Percentiles rank a stretch among this genome's conserved stretches.
phyloP scores from a whole-genome alignment of 2,329 filamentous ascomycete genomes.

The Penicillium sp. region DNA sequence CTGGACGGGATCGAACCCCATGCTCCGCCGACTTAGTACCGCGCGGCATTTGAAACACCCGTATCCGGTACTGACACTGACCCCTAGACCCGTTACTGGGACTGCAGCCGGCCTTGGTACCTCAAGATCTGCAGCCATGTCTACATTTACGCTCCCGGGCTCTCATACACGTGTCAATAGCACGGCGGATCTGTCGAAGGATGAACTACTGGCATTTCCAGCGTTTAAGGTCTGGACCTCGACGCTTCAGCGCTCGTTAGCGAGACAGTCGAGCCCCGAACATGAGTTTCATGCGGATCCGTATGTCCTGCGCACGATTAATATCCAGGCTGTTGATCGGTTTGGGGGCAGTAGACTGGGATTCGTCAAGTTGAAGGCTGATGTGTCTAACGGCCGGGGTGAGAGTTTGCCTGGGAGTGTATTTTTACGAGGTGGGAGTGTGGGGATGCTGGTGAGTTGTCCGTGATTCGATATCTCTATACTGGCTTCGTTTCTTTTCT shows the following conservation, averaged over 20 bases:
- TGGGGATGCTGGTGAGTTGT: conserved; percentile 54
- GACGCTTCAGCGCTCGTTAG: conserved; percentile 51
- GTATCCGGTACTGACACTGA: background rate
- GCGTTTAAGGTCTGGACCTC: conserved; percentile 58
- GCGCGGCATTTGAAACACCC: background rate
- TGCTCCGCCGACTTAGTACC: background rate
- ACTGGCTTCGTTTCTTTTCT: background rate
- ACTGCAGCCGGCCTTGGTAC: background rate
- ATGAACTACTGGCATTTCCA: conserved; percentile 51
- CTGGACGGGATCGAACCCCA: background rate
- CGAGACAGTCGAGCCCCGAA: conserved; percentile 43
- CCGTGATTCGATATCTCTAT: background rate
- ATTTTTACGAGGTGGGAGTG: conserved; percentile 59
- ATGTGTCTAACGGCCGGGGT: conserved; percentile 53
- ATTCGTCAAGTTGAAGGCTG: conserved; percentile 57
- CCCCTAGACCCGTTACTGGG: background rate
- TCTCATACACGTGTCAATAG: conserved; percentile 42
- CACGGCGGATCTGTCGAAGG: conserved; percentile 43
- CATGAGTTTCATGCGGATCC: conserved; percentile 55
- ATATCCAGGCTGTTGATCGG: conserved; percentile 56
- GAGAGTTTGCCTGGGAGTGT: conserved; percentile 57
- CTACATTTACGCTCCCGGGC: conserved; percentile 43
- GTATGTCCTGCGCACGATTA: conserved; percentile 53
- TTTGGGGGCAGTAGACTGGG: conserved; percentile 53
- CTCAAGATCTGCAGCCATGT: conserved; percentile 30